phyloP scores from a whole-genome alignment of 179 eudicot genomes.

The Gypsophila paniculata region DNA sequence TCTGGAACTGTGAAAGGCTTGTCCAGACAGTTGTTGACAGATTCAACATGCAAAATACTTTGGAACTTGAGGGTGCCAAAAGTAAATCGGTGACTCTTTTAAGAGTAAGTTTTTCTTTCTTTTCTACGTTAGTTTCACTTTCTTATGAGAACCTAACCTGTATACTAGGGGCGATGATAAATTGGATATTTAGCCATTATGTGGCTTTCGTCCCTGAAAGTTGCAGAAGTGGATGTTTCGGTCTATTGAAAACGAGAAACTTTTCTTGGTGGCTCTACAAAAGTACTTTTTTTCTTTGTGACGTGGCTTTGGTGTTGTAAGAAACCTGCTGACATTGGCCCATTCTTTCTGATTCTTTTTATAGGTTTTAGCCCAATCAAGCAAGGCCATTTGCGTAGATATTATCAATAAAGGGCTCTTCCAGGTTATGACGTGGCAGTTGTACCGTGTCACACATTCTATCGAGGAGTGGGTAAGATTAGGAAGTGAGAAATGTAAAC shows the following conservation, averaged over 20 bases:
- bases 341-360: constrained; percentile 5
- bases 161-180: too few species aligned
- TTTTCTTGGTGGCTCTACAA: too few species aligned
- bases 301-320: background rate
- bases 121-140: background rate
- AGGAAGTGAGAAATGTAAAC: constrained; percentile 57
- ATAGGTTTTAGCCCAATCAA: constrained; percentile 34
- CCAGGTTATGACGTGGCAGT: constrained; percentile 62
- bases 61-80: constrained; percentile 49
- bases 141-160: background rate
- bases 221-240: too few species aligned
- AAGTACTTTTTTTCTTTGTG: too few species aligned
- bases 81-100: constrained; percentile 71
- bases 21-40: constrained; percentile 60
- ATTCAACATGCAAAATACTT: constrained; percentile 45
- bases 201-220: too few species aligned
- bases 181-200: background rate
- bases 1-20: constrained; percentile 68
- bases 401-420: constrained; percentile 55
- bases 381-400: constrained; percentile 45
- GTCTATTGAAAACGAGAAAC: too few species aligned
- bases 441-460: constrained; percentile 46
- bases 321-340: background rate
- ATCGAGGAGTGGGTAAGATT: constrained; percentile 61
- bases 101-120: constrained; percentile 44